phyloP scores from a whole-genome alignment of 2,329 filamentous ascomycete species.

The Sphaerulina populicola region DNA sequence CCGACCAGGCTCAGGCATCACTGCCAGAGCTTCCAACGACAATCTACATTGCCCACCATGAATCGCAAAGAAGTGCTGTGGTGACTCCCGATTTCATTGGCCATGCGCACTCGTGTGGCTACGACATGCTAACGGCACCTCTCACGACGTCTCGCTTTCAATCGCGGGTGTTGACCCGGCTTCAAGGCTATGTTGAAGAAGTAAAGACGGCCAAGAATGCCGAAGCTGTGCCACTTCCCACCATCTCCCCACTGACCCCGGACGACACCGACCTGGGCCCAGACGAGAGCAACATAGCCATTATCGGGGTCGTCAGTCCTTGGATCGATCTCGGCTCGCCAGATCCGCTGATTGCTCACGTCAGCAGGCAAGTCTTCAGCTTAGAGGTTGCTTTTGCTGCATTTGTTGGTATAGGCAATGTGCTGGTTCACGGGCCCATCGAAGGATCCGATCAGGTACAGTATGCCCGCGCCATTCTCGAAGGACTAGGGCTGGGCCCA shows the following conservation, averaged over 20 bases:
- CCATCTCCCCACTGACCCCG: conserved; percentile 59
- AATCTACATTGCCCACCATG: conserved; percentile 69
- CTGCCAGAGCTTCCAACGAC: conserved; percentile 37
- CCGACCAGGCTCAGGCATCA: not conserved
- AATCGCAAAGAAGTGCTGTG: conserved; percentile 46
- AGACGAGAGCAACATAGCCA: conserved; percentile 58
- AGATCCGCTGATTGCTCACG: conserved; percentile 71
- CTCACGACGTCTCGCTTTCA: conserved; percentile 70
- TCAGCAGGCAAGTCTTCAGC: conserved; percentile 83
- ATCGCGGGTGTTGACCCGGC: conserved; percentile 55
- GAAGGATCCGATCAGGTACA: conserved; percentile 50
- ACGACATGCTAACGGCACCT: conserved; percentile 69
- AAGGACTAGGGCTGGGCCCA: conserved; percentile 64
- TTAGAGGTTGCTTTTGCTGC: conserved; percentile 90
- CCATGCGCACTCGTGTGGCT: conserved; percentile 54
- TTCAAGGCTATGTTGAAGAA: conserved; percentile 48
- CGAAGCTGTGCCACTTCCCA: conserved; percentile 36
- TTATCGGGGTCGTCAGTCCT: conserved; percentile 71
- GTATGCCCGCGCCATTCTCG: conserved; percentile 75
- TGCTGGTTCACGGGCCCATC: conserved; percentile 69
- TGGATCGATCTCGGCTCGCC: conserved; percentile 87
- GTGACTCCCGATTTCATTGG: conserved; percentile 53
- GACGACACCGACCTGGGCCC: conserved; percentile 70
- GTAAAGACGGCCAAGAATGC: conserved; percentile 37
- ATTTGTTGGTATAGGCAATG: conserved; percentile 80